Evolutionary conservation across 805 yeast genomes (phyloP), one percentile per base, ranked within the genome.

Genomic region (Wickerhamomyces hampshirensis): DNA sequence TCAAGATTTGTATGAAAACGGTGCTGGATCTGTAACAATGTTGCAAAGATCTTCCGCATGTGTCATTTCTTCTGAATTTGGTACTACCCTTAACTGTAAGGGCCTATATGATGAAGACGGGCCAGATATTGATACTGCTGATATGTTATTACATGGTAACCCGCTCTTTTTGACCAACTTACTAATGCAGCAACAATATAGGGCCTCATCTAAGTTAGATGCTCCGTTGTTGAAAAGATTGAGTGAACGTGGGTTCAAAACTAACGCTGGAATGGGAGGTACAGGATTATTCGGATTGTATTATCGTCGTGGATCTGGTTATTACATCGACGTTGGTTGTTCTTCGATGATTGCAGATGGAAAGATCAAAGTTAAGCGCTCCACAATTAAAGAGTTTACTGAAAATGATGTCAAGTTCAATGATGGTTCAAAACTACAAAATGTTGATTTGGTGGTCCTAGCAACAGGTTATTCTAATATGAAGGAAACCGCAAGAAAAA

Each of bases 261-360:
- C 61, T n/a, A 64, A 63, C 43, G 53, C 59, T 18, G 73, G 73
- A 14, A 59, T 57, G 51, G 73, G 69, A 18, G 66, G 59, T 21
- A 62, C 70, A 26, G 73, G 74, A 4, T 46, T 68, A 35, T 60
- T 63, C 37, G 65, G 69, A 15, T 50, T 62, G 35, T 61, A 65
- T 42, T 55, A 52, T 43, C 53, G 69, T 34, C 56, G 66, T 46
- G 69, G 69, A 23, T 71, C 73, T 1, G 74, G 74, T 29, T 68
- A 67, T 46, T 68, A 68, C 45, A 65, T 63, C 38, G 71, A 68
- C 42, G 71, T 66, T 30, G 74, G 74, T 7, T 59, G 65, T 39
- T 63, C 71, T 23, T 57, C 55, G 28, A 47, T 62, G 39, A 64
- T 68, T 38, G 51, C 56, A 28, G 62, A 64, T 10, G 69, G 65